Conservation (phyloP, 106 monocot species). For the Apostasia ramifera region DNA sequence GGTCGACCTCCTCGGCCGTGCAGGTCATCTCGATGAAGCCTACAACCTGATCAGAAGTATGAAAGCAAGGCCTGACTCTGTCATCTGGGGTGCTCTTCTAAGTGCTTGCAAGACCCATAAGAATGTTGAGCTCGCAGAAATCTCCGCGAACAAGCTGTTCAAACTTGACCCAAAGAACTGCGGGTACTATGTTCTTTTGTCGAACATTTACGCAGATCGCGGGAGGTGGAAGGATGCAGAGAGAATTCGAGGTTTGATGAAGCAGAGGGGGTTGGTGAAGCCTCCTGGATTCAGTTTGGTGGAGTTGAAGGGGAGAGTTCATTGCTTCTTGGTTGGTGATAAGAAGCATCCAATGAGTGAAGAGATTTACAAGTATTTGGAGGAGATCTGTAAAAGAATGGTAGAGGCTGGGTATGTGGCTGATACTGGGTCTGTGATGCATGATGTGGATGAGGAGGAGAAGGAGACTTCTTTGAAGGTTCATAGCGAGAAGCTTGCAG, state of each 20-base stretch:
- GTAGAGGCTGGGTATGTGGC: constrained; percentile 68
- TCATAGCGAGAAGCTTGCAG: constrained; percentile 91
- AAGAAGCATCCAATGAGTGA: constrained; percentile 41
- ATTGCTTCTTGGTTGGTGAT: constrained; percentile 76
- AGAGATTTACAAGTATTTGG: constrained; percentile 69
- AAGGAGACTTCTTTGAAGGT: constrained; percentile 61
- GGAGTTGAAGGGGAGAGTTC: constrained; percentile 64
- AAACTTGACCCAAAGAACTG: constrained; percentile 68
- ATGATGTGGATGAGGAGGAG: constrained; percentile 88
- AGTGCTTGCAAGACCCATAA: constrained; percentile 69
- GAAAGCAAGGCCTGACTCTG: constrained; percentile 63
- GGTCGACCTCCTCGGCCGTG: constrained; percentile 81
- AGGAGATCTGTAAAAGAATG: constrained; percentile 48
- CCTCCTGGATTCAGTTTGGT: constrained; percentile 78
- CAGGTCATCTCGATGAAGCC: constrained; percentile 62
- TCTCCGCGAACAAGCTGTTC: constrained; percentile 58
- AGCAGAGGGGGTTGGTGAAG: constrained; percentile 47
- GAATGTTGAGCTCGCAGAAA: constrained; percentile 74
- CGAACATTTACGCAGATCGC: constrained; percentile 79
- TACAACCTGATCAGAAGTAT: constrained; percentile 59
- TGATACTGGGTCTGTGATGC: constrained; percentile 77
- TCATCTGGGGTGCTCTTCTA: constrained; percentile 79
- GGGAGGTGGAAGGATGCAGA: constrained; percentile 82
- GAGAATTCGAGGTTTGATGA: constrained; percentile 50
- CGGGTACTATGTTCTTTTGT: constrained; percentile 76